Percentiles rank a stretch among this genome's conserved stretches.
These are phyloP conservation scores for Clathrus columnatus DNA, from an alignment of 768 basidiomycete species.

Conservation along the genomic window DNA sequence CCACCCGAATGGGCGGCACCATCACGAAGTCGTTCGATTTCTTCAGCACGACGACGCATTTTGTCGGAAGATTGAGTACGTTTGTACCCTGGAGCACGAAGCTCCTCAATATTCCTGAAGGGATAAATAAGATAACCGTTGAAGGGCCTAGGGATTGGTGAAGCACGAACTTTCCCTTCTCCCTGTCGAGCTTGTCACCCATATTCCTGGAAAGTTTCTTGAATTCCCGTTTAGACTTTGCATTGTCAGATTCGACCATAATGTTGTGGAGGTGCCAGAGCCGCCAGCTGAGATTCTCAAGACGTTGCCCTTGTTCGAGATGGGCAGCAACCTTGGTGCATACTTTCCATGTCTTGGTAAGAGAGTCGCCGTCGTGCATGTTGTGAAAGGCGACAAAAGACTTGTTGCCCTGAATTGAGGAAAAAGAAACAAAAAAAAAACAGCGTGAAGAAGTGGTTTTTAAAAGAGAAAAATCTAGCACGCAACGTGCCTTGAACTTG, in stretches of 20 bases:
- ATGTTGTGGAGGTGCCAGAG: slow-evolving; percentile 89
- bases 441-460: background rate
- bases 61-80: slow-evolving; percentile 74
- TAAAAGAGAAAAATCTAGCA: slow-evolving; percentile 1
- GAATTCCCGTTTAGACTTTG: slow-evolving; percentile 82
- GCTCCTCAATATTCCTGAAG: slow-evolving; percentile 71
- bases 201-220: slow-evolving; percentile 81
- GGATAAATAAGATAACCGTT: slow-evolving; percentile 3
- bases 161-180: slow-evolving; percentile 71
- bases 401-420: slow-evolving; percentile 65
- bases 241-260: slow-evolving; percentile 87
- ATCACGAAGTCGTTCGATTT: slow-evolving; percentile 75
- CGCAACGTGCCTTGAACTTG: slow-evolving; percentile 22
- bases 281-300: slow-evolving; percentile 89
- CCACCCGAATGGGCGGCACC: slow-evolving; percentile 53
- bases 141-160: background rate
- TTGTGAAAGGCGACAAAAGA: slow-evolving; percentile 91
- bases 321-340: slow-evolving; percentile 87
- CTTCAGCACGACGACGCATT: slow-evolving; percentile 69
- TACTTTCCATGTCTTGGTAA: slow-evolving; percentile 90
- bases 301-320: slow-evolving; percentile 84
- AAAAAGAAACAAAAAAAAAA: background rate
- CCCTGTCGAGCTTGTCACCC: slow-evolving; percentile 89
- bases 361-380: slow-evolving; percentile 72
- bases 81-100: slow-evolving; percentile 75